Evolutionary conservation across 495 filamentous ascomycete species (phyloP), one percentile per base, ranked within the genome.

Genomic region (Stereocaulon alpinum): DNA sequence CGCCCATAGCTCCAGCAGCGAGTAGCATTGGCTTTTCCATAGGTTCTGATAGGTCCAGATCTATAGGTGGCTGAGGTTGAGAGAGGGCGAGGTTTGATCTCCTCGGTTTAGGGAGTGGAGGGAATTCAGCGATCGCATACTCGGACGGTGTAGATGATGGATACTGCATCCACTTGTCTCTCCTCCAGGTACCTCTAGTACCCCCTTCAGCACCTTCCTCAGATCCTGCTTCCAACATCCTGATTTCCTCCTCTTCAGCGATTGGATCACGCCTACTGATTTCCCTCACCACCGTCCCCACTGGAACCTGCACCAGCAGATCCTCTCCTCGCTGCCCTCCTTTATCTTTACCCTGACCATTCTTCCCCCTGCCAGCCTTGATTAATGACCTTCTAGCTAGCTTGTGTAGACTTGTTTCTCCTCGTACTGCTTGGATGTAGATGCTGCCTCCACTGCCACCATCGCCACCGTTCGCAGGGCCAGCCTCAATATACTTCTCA

Each of bases 391-490:
- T 77, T 18, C 92, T 81, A 11, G 87, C 86, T 15, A 98, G 79
- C 71, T 96, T 98, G 71, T 97, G 91, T 55, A 98, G 73, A 60
- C 88, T 93, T 1, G 88, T 96, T 68, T 96, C 84, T 58, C 89
- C 89, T 44, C 85, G 84, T 10, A 95, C 83, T 4, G 93, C 91
- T 70, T 96, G 94, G 56, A 98, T 93, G 73, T 93, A 97, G 61
- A 98, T 75, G 65, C 85, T 91, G 20, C 93, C 93, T 48, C 93
- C 93, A 54, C 80, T 86, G 15, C 93, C 93, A 32, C 93, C 93
- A 70, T 97, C 89, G 51, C 93, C 93, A 50, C 93, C 94, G 71
- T 97, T 96, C n/a, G 93, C 77, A n/a, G 92, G 92, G 0, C 93
- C 93, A 56, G 89, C 80, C 49, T 83, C 79, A 24, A 96, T 76